phyloP scores from a whole-genome alignment of 2,329 filamentous ascomycete species.

The Aspergillus persii region DNA sequence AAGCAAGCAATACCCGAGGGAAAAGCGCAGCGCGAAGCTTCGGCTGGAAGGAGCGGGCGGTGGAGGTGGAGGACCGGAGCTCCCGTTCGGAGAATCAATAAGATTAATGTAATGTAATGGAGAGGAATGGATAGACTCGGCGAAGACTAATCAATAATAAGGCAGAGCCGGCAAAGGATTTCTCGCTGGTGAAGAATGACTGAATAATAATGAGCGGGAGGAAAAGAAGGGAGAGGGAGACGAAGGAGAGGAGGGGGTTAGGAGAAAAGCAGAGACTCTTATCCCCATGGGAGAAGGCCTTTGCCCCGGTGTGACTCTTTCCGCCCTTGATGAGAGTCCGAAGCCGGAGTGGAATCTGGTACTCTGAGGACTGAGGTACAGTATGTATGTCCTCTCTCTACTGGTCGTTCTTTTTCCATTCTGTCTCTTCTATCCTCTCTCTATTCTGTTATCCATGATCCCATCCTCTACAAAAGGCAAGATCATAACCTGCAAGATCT shows the following conservation, averaged over 20 bases:
- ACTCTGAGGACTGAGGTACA: too few relatives aligned
- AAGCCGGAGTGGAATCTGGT: conserved; percentile 19
- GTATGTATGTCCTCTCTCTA: too few relatives aligned
- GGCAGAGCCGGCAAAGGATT: conserved; percentile 1
- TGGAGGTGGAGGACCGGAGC: conserved; percentile 32
- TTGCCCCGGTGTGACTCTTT: conserved; percentile 17
- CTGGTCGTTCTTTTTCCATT: not conserved
- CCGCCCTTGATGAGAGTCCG: conserved; percentile 20
- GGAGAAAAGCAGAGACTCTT: conserved; percentile 12
- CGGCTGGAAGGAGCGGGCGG: conserved; percentile 35
- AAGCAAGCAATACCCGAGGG: conserved; percentile 30
- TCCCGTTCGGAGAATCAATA: conserved; percentile 6
- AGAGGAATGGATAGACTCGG: not conserved
- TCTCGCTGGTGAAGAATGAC: not conserved
- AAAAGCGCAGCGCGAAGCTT: conserved; percentile 19
- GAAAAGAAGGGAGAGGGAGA: not conserved
- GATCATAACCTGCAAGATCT: too few relatives aligned
- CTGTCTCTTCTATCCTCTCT: not conserved
- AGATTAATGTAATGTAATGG: not conserved
- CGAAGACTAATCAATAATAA: not conserved
- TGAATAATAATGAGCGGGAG: not conserved
- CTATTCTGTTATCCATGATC: too few relatives aligned
- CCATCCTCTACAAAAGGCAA: not conserved
- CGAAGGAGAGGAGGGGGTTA: conserved; percentile 3
- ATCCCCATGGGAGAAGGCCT: conserved; percentile 27